Conservation (phyloP, 805 yeast genomes). For the Yamadazyma ubonensis region DNA sequence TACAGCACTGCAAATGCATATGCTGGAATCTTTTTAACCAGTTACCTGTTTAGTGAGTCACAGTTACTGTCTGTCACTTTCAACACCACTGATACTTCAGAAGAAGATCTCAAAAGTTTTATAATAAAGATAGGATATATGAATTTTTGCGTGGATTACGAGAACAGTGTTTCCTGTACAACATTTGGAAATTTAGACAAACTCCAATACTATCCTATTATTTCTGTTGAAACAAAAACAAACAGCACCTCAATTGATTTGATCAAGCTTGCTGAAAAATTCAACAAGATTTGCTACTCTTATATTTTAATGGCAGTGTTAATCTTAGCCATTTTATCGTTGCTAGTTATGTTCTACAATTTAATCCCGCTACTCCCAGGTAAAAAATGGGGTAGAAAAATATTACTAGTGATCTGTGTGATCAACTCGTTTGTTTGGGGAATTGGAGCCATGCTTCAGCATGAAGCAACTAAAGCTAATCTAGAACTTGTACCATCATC, state of each 20-base stretch:
- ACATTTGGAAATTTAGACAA: slow-evolving; percentile 25
- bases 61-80: slow-evolving; percentile 12
- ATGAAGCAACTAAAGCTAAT: slow-evolving; percentile 52
- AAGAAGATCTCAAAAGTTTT: slow-evolving; percentile 38
- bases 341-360: slow-evolving; percentile 38
- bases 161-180: slow-evolving; percentile 36
- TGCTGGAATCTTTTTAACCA: slow-evolving; percentile 50
- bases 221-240: slow-evolving; percentile 12
- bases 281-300: slow-evolving; percentile 52
- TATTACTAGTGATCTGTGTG: slow-evolving; percentile 31
- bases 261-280: slow-evolving; percentile 44
- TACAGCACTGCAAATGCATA: slow-evolving; percentile 39
- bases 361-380: slow-evolving; percentile 52
- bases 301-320: slow-evolving; percentile 50
- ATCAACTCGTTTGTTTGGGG: slow-evolving; percentile 54
- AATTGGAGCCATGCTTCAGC: slow-evolving; percentile 62
- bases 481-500: slow-evolving; percentile 44
- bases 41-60: slow-evolving; percentile 46
- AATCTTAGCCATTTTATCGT: slow-evolving; percentile 37
- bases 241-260: slow-evolving; percentile 35
- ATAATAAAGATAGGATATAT: slow-evolving; percentile 53
- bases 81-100: slow-evolving; percentile 10
- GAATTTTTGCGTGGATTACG: slow-evolving; percentile 51
- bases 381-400: slow-evolving; percentile 20
- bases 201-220: slow-evolving; percentile 17